Evolutionary conservation across 2,329 filamentous ascomycete genomes (phyloP).

Genomic region (Paecilomyces niveus): DNA sequence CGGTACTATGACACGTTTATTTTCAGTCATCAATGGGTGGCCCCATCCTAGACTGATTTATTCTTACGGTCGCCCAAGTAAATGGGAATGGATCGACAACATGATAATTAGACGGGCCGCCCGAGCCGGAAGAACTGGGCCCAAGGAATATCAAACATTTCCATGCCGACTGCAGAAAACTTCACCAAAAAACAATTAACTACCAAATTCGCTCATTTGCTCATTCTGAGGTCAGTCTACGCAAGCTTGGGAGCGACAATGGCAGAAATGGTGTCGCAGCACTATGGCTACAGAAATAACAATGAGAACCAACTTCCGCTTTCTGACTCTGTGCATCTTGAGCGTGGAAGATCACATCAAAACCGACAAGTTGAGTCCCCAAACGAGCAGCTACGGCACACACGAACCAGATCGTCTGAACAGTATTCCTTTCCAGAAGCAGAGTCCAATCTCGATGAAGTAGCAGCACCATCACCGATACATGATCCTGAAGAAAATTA

Average conservation of each 20-base stretch:
- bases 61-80: background rate
- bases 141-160: background rate
- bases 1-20: too few species aligned
- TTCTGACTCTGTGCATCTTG: background rate
- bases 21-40: background rate
- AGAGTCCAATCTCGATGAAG: constrained; percentile 21
- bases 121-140: background rate
- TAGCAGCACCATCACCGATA: constrained; percentile 31
- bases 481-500: constrained; percentile 36
- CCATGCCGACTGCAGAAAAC: background rate
- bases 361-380: background rate
- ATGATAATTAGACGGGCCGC: background rate
- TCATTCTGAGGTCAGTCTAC: background rate
- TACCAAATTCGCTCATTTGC: background rate
- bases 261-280: background rate
- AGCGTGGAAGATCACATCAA: background rate
- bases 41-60: background rate
- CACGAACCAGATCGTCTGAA: background rate
- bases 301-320: background rate
- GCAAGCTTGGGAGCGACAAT: background rate
- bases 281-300: background rate
- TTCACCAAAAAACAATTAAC: background rate
- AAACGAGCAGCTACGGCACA: background rate
- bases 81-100: background rate
- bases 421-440: constrained; percentile 13